Evolutionary conservation across 1,284 basidiomycete genomes (phyloP).

Genomic region (Cystobasidium pallidum): DNA sequence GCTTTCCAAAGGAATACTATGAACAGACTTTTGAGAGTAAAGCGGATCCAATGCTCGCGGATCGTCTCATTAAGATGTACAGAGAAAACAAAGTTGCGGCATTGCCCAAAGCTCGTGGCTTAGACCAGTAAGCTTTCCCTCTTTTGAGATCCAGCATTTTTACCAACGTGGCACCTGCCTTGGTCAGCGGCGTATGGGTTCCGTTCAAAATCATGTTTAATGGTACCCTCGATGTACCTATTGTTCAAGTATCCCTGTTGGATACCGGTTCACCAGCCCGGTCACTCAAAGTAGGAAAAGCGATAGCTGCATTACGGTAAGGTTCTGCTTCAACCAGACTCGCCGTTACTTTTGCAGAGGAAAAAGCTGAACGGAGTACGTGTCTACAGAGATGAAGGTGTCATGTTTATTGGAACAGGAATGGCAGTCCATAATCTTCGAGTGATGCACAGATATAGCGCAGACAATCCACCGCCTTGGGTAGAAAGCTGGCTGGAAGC

Average conservation of each 20-base stretch:
- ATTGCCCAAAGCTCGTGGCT: neutral
- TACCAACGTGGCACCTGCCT: neutral
- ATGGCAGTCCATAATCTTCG: constrained; percentile 30
- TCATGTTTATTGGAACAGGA: constrained; percentile 33
- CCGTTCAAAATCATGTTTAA: constrained; percentile 39
- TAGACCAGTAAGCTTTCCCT: constrained; percentile 23
- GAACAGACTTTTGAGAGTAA: constrained; percentile 30
- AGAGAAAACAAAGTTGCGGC: constrained; percentile 12
- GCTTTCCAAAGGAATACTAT: constrained; percentile 16
- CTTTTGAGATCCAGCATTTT: too few relatives aligned
- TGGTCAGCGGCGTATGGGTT: constrained; percentile 33
- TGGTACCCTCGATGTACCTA: constrained; percentile 25
- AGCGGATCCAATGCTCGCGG: constrained; percentile 27
- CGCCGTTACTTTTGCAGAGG: neutral
- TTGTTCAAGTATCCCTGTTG: constrained; percentile 30
- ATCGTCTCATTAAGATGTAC: constrained; percentile 23
- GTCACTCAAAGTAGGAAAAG: constrained; percentile 18
- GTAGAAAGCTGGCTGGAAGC: constrained; percentile 20
- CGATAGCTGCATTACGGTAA: constrained; percentile 31
- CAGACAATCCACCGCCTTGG: constrained; percentile 13
- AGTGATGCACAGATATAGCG: constrained; percentile 8
- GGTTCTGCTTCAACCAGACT: neutral
- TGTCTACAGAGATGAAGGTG: constrained; percentile 19
- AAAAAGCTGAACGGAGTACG: neutral
- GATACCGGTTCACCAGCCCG: constrained; percentile 16